A percentile compares a stretch with the other conserved stretches of the same genome.
Evolutionary conservation across 495 filamentous ascomycete species (phyloP).

Genomic region (Wilcoxina mikolae): DNA sequence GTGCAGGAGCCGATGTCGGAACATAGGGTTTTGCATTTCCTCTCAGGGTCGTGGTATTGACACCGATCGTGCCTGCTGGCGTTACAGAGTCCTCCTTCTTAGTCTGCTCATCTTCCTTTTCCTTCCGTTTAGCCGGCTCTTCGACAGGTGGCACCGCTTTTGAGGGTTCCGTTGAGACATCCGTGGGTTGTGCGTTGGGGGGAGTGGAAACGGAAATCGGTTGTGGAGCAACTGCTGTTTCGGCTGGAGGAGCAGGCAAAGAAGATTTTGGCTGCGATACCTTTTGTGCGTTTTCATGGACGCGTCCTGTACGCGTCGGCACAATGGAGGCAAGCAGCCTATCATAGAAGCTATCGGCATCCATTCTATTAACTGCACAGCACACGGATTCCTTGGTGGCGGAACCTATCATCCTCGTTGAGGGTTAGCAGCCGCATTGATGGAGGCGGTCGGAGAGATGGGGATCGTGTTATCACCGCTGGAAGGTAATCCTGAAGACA

Average conservation of each 20-base stretch:
- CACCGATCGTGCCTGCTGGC: constrained; percentile 8
- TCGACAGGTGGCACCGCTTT: background rate
- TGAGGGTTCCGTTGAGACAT: background rate
- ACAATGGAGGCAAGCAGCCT: constrained; percentile 24
- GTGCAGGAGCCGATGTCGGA: background rate
- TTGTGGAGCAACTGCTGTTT: background rate
- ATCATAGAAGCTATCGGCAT: constrained; percentile 26
- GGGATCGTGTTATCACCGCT: background rate
- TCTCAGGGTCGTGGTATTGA: constrained; percentile 5
- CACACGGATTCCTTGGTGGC: too few relatives aligned
- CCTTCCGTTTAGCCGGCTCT: background rate
- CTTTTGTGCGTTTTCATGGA: background rate
- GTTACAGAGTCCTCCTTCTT: background rate
- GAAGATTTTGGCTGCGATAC: background rate
- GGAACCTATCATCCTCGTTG: background rate
- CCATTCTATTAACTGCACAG: too few relatives aligned
- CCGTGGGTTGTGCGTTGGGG: background rate
- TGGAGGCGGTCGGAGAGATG: background rate
- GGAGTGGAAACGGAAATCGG: background rate
- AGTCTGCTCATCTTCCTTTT: background rate
- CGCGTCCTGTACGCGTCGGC: background rate
- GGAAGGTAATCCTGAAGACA: background rate
- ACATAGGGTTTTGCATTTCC: background rate
- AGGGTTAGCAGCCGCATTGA: background rate
- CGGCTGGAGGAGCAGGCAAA: background rate